Evolutionary conservation across 352 stramenopile genomes (phyloP).

Genomic region (Phytophthora cactorum): DNA sequence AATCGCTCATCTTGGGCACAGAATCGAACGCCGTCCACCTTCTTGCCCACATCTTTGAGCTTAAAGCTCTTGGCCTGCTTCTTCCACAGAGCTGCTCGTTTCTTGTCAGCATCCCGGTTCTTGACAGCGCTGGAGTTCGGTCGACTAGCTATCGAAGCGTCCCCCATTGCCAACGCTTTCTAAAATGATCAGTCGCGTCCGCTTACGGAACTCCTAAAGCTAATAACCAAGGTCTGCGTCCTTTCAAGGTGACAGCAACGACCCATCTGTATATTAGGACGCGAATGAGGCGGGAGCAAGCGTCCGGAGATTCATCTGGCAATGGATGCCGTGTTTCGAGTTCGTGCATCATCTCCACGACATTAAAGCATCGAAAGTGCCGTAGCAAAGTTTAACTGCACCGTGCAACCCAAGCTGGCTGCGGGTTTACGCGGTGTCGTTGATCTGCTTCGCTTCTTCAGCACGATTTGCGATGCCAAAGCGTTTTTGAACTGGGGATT

Average conservation of each 20-base stretch:
- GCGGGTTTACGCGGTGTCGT: background rate
- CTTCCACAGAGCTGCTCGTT: slow-evolving; percentile 49
- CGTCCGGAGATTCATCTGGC: background rate
- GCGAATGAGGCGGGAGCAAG: background rate
- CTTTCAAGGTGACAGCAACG: slow-evolving; percentile 19
- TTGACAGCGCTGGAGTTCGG: slow-evolving; percentile 26
- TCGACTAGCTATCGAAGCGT: slow-evolving; percentile 13
- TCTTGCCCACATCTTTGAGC: slow-evolving; percentile 70
- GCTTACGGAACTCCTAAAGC: background rate
- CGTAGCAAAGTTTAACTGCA: too few relatives aligned
- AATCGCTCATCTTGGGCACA: slow-evolving; percentile 61
- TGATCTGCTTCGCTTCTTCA: background rate
- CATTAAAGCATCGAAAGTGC: too few relatives aligned
- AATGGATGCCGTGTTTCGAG: background rate
- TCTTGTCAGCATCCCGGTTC: slow-evolving; percentile 38
- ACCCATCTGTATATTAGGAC: background rate
- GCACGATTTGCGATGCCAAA: background rate
- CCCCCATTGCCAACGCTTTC: slow-evolving; percentile 23
- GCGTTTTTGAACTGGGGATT: too few relatives aligned
- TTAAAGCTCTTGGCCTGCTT: slow-evolving; percentile 71
- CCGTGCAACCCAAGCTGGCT: background rate
- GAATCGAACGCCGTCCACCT: slow-evolving; percentile 59
- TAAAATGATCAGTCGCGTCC: slow-evolving; percentile 23
- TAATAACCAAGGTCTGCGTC: slow-evolving; percentile 3
- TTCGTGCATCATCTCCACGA: too few relatives aligned